These are phyloP conservation scores for Colletotrichum siamense DNA, from an alignment of 2,329 filamentous ascomycete species.

Conservation along the genomic window DNA sequence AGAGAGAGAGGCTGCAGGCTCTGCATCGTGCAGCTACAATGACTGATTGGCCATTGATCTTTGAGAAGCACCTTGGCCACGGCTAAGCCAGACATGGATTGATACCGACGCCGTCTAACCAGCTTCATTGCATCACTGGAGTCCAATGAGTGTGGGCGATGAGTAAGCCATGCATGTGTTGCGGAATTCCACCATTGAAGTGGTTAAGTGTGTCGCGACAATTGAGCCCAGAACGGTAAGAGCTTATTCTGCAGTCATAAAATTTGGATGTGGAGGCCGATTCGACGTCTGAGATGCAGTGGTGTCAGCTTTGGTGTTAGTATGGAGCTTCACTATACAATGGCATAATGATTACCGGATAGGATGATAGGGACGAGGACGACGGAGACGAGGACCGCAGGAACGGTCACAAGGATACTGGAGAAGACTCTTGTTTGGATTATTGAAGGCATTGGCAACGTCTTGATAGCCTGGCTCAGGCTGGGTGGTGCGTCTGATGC, in stretches of 20 bases:
- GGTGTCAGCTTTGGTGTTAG: not conserved
- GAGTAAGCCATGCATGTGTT: not conserved
- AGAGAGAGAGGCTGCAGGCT: not conserved
- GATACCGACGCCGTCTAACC: not conserved
- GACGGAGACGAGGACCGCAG: not conserved
- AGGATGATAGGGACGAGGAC: not conserved
- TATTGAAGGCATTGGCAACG: not conserved
- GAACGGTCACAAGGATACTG: not conserved
- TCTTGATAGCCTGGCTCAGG: not conserved
- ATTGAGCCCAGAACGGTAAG: not conserved
- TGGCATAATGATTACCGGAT: not conserved
- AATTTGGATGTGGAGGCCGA: not conserved
- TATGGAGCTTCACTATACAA: not conserved
- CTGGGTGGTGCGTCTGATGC: not conserved
- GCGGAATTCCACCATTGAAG: not conserved
- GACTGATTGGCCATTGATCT: not conserved
- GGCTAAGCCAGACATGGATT: not conserved
- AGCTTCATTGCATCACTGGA: not conserved
- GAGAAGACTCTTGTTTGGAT: not conserved
- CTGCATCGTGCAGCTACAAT: not conserved
- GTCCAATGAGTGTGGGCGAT: not conserved
- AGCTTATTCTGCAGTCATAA: not conserved
- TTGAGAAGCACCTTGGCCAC: not conserved
- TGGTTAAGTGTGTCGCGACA: not conserved
- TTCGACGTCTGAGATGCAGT: not conserved